A percentile compares a stretch with the other conserved stretches of the same genome.
phyloP scores from a whole-genome alignment of 768 basidiomycete genomes.

The Boletus reticulatus region DNA sequence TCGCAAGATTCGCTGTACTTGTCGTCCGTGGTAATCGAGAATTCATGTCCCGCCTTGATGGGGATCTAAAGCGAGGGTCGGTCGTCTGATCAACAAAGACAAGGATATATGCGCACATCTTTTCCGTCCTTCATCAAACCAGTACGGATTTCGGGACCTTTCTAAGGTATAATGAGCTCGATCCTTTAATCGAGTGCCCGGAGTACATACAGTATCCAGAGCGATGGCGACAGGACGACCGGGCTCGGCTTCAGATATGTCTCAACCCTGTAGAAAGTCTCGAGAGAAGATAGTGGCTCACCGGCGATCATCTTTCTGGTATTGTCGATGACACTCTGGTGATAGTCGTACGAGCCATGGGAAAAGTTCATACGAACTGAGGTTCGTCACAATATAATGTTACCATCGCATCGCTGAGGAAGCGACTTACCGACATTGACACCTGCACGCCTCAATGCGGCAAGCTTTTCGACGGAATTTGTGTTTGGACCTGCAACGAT shows the following conservation, averaged over 20 bases:
- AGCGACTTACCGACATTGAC: constrained; percentile 88
- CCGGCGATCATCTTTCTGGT: constrained; percentile 81
- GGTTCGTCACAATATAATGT: constrained; percentile 6
- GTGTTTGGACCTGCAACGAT: constrained; percentile 78
- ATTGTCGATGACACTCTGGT: constrained; percentile 99
- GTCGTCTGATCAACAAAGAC: not conserved
- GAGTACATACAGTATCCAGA: constrained; percentile 80
- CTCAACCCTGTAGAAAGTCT: constrained; percentile 1
- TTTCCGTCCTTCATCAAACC: constrained; percentile 83
- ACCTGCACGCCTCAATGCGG: constrained; percentile 82
- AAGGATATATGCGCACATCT: constrained; percentile 61
- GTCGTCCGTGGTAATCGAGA: constrained; percentile 82
- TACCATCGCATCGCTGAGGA: not conserved
- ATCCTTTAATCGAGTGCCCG: not conserved
- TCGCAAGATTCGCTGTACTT: constrained; percentile 78
- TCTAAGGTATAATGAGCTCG: constrained; percentile 45
- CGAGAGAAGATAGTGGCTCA: constrained; percentile 34
- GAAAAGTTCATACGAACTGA: constrained; percentile 99
- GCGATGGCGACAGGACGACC: constrained; percentile 97
- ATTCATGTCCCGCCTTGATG: constrained; percentile 90
- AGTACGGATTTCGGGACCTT: constrained; percentile 99
- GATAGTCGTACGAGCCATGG: constrained; percentile 97
- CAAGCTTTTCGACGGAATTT: constrained; percentile 87
- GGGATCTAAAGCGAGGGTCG: constrained; percentile 51
- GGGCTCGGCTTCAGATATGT: constrained; percentile 39